Percentiles rank a stretch among this genome's conserved stretches.
phyloP scores from a whole-genome alignment of 139 green algal genomes.

The Haematococcus lacustris region DNA sequence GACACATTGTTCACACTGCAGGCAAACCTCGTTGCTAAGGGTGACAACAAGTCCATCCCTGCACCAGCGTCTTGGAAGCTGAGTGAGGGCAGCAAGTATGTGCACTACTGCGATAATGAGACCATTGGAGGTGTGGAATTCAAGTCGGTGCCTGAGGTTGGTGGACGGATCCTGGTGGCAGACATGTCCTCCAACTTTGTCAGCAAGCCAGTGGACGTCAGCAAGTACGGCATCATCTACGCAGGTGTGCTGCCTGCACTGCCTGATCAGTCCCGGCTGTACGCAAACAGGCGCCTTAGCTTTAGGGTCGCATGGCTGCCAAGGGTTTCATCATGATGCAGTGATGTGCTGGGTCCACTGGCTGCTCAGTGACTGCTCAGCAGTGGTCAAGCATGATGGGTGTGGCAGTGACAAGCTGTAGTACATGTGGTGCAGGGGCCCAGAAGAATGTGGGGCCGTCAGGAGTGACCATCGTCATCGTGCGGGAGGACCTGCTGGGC shows the following conservation, averaged over 20 bases:
- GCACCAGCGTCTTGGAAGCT: constrained; percentile 75
- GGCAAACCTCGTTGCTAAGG: constrained; percentile 70
- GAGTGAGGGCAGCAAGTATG: constrained; percentile 58
- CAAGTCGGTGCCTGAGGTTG: constrained; percentile 69
- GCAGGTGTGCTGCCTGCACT: constrained; percentile 29
- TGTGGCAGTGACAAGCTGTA: too few relatives aligned
- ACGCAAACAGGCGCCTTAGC: too few relatives aligned
- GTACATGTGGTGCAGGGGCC: constrained; percentile 53
- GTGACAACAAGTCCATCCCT: constrained; percentile 86
- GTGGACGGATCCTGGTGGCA: constrained; percentile 62
- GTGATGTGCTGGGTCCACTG: too few relatives aligned
- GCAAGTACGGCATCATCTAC: constrained; percentile 95
- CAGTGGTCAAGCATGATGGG: too few relatives aligned
- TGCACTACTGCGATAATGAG: constrained; percentile 99
- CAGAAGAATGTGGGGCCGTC: constrained; percentile 94
- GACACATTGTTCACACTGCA: too few relatives aligned
- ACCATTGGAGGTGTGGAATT: constrained; percentile 99
- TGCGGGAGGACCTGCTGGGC: constrained; percentile 92
- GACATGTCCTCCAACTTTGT: constrained; percentile 99
- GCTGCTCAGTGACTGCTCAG: too few relatives aligned
- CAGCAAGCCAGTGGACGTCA: constrained; percentile 94
- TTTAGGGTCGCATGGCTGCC: too few relatives aligned
- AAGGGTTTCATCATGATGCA: too few relatives aligned
- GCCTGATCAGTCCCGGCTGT: too few relatives aligned
- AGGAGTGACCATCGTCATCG: constrained; percentile 92